Conservation (phyloP, 1,284 basidiomycete species). For the Cutaneotrichosporon cyanovorans region DNA sequence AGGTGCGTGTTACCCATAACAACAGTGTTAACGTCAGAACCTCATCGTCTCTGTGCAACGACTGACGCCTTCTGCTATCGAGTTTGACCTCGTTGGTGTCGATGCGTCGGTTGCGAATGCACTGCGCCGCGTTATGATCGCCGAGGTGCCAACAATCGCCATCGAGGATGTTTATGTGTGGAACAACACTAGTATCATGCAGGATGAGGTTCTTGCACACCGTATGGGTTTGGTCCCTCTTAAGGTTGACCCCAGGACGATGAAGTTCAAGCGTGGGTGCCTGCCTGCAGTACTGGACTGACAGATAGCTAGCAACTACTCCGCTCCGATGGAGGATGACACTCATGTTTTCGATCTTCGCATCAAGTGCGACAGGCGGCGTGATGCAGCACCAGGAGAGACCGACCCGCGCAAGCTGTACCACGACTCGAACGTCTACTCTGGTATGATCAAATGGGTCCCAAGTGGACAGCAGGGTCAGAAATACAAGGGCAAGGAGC, state of each 20-base stretch:
- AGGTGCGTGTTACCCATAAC: slow-evolving; percentile 48
- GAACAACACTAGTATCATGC: slow-evolving; percentile 93
- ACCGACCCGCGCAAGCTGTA: slow-evolving; percentile 62
- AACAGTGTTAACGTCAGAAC: slow-evolving; percentile 52
- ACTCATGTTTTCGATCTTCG: slow-evolving; percentile 83
- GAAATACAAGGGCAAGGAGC: slow-evolving; percentile 38
- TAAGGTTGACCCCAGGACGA: slow-evolving; percentile 66
- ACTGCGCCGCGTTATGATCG: slow-evolving; percentile 80
- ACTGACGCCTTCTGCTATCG: slow-evolving; percentile 71
- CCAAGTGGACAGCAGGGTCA: slow-evolving; percentile 75
- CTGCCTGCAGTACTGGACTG: neutral
- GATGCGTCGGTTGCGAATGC: slow-evolving; percentile 97
- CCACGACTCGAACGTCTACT: slow-evolving; percentile 59
- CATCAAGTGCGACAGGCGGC: slow-evolving; percentile 61
- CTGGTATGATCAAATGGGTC: slow-evolving; percentile 71
- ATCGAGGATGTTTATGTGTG: slow-evolving; percentile 90
- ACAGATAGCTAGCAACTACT: slow-evolving; percentile 48
- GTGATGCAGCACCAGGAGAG: slow-evolving; percentile 51
- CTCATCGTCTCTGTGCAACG: slow-evolving; percentile 66
- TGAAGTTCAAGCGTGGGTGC: slow-evolving; percentile 46
- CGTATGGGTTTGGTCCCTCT: slow-evolving; percentile 85
- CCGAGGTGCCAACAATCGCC: slow-evolving; percentile 91
- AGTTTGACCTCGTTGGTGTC: slow-evolving; percentile 92
- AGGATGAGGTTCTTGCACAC: slow-evolving; percentile 88
- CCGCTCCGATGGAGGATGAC: slow-evolving; percentile 68